Percentiles rank a stretch among this genome's conserved stretches.
phyloP scores from a whole-genome alignment of 2,329 filamentous ascomycete species.

The Colletotrichum caudatum region DNA sequence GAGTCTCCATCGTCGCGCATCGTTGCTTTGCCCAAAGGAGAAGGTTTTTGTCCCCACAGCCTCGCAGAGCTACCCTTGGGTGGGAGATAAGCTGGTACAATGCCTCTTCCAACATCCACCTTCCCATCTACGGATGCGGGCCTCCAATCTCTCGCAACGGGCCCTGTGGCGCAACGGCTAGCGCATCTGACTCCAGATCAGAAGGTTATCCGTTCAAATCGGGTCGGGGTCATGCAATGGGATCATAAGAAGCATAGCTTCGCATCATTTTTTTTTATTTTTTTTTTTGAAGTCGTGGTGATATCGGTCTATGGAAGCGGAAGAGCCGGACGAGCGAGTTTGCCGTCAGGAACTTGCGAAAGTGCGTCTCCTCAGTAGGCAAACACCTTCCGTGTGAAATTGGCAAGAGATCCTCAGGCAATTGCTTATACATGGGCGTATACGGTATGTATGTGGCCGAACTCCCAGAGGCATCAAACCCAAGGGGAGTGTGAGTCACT shows the following conservation, averaged over 20 bases:
- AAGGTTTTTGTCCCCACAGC: background rate
- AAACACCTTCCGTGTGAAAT: background rate
- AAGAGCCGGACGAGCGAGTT: background rate
- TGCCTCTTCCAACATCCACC: background rate
- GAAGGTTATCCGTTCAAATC: conserved; percentile 24
- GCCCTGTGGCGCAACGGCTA: conserved; percentile 17
- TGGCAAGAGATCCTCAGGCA: background rate
- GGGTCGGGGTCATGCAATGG: background rate
- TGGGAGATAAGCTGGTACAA: background rate
- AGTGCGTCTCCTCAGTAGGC: background rate
- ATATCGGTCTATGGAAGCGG: background rate
- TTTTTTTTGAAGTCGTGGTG: background rate
- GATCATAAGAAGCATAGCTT: no score
- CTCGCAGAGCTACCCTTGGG: background rate
- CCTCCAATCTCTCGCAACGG: background rate
- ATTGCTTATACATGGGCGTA: background rate
- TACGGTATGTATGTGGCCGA: no score
- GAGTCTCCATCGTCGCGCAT: background rate
- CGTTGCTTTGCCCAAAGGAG: background rate
- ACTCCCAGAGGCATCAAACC: no score
- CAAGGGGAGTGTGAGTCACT: no score
- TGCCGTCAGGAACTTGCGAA: background rate
- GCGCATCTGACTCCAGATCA: conserved; percentile 22
- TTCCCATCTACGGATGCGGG: background rate
- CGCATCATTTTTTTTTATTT: background rate